phyloP scores from a whole-genome alignment of 306 rosid species.

The Morella rubra region DNA sequence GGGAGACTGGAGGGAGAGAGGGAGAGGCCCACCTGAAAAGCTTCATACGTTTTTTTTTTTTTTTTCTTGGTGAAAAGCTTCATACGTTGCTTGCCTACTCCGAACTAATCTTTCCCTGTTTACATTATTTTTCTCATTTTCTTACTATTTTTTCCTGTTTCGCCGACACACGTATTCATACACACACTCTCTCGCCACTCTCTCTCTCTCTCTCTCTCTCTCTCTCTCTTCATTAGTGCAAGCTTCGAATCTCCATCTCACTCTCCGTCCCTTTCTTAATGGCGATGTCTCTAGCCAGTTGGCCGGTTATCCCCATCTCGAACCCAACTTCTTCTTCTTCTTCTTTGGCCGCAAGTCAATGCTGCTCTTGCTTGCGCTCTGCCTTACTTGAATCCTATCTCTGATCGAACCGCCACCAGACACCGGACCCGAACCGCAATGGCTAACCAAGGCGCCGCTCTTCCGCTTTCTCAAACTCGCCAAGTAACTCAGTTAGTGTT shows the following conservation, averaged over 20 bases:
- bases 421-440: constrained; percentile 36
- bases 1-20: no score
- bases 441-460: constrained; percentile 31
- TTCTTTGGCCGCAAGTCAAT: constrained; percentile 30
- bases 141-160: constrained; percentile 11
- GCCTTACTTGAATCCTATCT: constrained; percentile 35
- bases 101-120: constrained; percentile 11
- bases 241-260: constrained; percentile 69
- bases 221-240: constrained; percentile 68
- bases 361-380: constrained; percentile 54
- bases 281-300: constrained; percentile 50
- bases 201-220: not conserved
- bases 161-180: constrained; percentile 57
- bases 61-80: no score
- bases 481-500: constrained; percentile 24
- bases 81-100: constrained; percentile 19
- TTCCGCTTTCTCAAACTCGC: constrained; percentile 10
- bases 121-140: constrained; percentile 9
- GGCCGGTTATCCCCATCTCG: constrained; percentile 42
- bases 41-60: not conserved
- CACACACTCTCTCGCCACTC: constrained; percentile 12
- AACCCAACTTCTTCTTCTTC: constrained; percentile 28
- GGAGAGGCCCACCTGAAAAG: constrained; percentile 16
- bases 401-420: not conserved
- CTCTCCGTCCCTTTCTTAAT: constrained; percentile 61